Evolutionary conservation across 1,139 yeast species (phyloP).

Genomic region (Hemisphaericaspora xylofermentans): DNA sequence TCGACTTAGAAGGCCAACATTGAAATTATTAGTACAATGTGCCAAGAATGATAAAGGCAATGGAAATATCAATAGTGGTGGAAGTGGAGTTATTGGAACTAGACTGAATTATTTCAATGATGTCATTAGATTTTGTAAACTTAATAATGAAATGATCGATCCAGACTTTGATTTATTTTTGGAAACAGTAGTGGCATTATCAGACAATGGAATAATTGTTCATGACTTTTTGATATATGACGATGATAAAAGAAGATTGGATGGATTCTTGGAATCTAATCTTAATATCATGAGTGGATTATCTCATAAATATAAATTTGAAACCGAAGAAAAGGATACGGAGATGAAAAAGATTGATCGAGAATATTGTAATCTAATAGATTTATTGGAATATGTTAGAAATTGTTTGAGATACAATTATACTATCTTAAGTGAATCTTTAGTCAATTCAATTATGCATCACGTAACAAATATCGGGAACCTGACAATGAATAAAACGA

Average conservation of each 20-base stretch:
- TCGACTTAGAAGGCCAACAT: slow-evolving; percentile 51
- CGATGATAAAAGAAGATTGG: slow-evolving; percentile 39
- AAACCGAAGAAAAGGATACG: slow-evolving; percentile 6
- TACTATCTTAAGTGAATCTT: slow-evolving; percentile 41
- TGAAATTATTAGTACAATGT: slow-evolving; percentile 56
- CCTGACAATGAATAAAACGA: slow-evolving; percentile 38
- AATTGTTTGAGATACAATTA: slow-evolving; percentile 52
- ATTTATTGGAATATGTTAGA: slow-evolving; percentile 37
- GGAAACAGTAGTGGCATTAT: slow-evolving; percentile 49
- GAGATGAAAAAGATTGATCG: slow-evolving; percentile 13
- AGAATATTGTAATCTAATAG: slow-evolving; percentile 16
- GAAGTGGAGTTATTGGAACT: slow-evolving; percentile 29
- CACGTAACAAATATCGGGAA: slow-evolving; percentile 41
- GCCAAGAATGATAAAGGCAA: slow-evolving; percentile 50
- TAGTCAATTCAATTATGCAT: slow-evolving; percentile 33
- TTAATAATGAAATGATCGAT: slow-evolving; percentile 34
- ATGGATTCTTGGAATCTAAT: slow-evolving; percentile 20
- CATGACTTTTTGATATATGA: slow-evolving; percentile 56
- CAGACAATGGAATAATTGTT: slow-evolving; percentile 62
- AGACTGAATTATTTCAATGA: slow-evolving; percentile 60
- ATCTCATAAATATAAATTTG: slow-evolving; percentile 11
- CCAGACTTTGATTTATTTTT: slow-evolving; percentile 54
- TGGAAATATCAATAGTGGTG: slow-evolving; percentile 12
- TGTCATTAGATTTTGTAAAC: slow-evolving; percentile 47
- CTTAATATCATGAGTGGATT: slow-evolving; percentile 15